These are phyloP conservation scores for Curvularia sp. DNA, from an alignment of 2,329 filamentous ascomycete species.

Conservation along the genomic window DNA sequence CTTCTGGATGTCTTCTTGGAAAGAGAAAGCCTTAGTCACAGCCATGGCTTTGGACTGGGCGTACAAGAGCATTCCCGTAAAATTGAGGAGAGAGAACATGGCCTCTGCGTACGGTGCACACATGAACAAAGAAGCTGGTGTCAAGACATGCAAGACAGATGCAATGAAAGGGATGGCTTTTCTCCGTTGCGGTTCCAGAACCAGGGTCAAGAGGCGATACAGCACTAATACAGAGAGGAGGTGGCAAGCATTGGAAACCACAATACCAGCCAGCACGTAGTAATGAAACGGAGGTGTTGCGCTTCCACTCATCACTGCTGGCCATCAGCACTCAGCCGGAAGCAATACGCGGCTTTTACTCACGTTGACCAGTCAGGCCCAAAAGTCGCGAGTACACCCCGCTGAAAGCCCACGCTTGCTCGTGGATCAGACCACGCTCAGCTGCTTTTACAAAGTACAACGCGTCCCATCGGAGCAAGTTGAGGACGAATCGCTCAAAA, in stretches of 20 bases:
- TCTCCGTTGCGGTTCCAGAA: slow-evolving; percentile 51
- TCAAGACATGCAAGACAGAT: slow-evolving; percentile 79
- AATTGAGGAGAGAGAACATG: slow-evolving; percentile 77
- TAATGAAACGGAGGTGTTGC: slow-evolving; percentile 22
- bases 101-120: slow-evolving; percentile 86
- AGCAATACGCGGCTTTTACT: slow-evolving; percentile 27
- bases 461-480: slow-evolving; percentile 80
- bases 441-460: slow-evolving; percentile 75
- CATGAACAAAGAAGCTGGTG: slow-evolving; percentile 87
- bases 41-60: slow-evolving; percentile 52
- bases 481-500: slow-evolving; percentile 56
- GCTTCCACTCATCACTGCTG: slow-evolving; percentile 41
- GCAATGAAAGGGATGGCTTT: slow-evolving; percentile 69
- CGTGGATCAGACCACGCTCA: slow-evolving; percentile 70
- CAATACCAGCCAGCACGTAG: slow-evolving; percentile 65
- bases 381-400: slow-evolving; percentile 61
- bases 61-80: slow-evolving; percentile 76
- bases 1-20: slow-evolving; percentile 53
- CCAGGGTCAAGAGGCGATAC: slow-evolving; percentile 67
- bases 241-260: slow-evolving; percentile 76
- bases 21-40: slow-evolving; percentile 39
- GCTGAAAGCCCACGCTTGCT: slow-evolving; percentile 88
- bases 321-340: slow-evolving; percentile 36
- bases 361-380: slow-evolving; percentile 52
- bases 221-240: slow-evolving; percentile 76